Conservation (phyloP, 352 stramenopile genomes). For the Lagenidium sp. region DNA sequence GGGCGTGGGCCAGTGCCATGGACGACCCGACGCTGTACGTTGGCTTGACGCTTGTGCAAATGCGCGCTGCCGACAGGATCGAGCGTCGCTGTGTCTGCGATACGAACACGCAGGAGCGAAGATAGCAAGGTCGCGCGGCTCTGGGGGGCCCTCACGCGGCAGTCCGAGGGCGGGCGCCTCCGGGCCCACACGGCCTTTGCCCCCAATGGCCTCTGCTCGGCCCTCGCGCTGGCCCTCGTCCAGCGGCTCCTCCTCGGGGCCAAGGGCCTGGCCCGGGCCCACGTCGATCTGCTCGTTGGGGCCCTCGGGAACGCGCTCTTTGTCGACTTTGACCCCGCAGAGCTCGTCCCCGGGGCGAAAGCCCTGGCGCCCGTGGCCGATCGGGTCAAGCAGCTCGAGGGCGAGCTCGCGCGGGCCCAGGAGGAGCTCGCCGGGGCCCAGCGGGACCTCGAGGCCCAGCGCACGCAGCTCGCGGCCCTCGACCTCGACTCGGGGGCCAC, state of each 20-base stretch:
- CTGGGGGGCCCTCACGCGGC: constrained; percentile 48
- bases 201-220: constrained; percentile 48
- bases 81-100: neutral
- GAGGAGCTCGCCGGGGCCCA: too few species aligned
- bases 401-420: constrained; percentile 1
- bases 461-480: too few species aligned
- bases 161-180: constrained; percentile 48
- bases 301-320: neutral
- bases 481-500: too few species aligned
- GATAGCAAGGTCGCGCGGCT: constrained; percentile 42
- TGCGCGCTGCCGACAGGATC: neutral
- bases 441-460: too few species aligned
- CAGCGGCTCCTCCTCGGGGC: constrained; percentile 14
- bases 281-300: neutral
- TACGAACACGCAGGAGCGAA: constrained; percentile 8
- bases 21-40: constrained; percentile 11
- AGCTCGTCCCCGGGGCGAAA: neutral
- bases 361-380: neutral
- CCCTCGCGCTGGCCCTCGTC: constrained; percentile 42
- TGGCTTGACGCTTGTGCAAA: neutral
- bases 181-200: constrained; percentile 7
- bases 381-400: neutral
- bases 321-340: neutral
- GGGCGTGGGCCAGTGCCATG: constrained; percentile 4
- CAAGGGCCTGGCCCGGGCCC: neutral